Evolutionary conservation across 805 yeast species (phyloP).

Genomic region (Lachancea sp.): DNA sequence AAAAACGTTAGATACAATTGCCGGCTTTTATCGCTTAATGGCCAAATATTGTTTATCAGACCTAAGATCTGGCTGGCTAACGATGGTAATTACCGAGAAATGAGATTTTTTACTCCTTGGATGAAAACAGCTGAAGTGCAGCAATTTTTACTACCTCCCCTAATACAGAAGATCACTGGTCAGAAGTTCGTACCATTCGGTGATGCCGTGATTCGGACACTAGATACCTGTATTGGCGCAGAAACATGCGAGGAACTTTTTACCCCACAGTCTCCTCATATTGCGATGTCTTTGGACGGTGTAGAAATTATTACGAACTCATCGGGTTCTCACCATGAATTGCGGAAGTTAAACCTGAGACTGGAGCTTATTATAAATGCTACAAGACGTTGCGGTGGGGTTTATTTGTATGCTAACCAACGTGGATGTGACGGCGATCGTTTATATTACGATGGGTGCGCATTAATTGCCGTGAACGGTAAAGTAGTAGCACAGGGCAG

Average conservation of each 20-base stretch:
- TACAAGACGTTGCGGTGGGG: constrained; percentile 93
- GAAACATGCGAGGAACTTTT: constrained; percentile 98
- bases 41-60: constrained; percentile 73
- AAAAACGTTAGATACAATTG: constrained; percentile 88
- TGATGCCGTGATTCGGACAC: constrained; percentile 78
- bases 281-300: constrained; percentile 86
- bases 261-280: constrained; percentile 94
- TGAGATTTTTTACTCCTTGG: constrained; percentile 98
- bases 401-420: constrained; percentile 89
- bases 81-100: constrained; percentile 96
- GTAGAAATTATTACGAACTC: constrained; percentile 96
- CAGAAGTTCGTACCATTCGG: constrained; percentile 75
- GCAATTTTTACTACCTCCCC: constrained; percentile 61
- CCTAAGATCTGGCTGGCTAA: constrained; percentile 93
- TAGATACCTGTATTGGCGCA: constrained; percentile 88
- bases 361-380: constrained; percentile 84
- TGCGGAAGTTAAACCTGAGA: constrained; percentile 81
- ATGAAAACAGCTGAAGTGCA: constrained; percentile 70
- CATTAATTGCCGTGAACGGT: constrained; percentile 89
- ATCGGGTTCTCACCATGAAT: constrained; percentile 96
- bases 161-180: constrained; percentile 57
- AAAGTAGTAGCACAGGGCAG: constrained; percentile 86
- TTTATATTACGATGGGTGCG: constrained; percentile 94
- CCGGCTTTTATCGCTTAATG: constrained; percentile 74
- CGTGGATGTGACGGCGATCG: constrained; percentile 98